Base-by-base conservation (phyloP, 2,329 filamentous ascomycete species). In the Ascochyta pisi region DNA sequence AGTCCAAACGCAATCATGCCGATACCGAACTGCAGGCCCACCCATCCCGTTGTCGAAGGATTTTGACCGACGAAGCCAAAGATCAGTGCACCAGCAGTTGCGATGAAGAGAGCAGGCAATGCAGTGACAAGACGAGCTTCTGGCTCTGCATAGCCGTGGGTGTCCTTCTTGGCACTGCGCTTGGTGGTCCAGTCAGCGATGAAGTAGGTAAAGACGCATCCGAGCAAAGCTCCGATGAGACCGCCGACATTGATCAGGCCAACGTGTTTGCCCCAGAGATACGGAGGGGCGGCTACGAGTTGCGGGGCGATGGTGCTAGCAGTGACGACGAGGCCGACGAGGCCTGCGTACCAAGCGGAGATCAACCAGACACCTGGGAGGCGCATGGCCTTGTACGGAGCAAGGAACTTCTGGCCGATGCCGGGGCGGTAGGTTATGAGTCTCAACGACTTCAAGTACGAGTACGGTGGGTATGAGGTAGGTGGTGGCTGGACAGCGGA, bases 321-420 rank as follows among this genome's bases (percentile, higher is more conserved):
- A 1, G 74, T 73, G 16, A 79, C 76, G 34, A 78, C 69, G 2
- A 73, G 70, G 15, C 75, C 77, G 7, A 79, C 73, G 1, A 79
- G 66, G 1, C 77, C 77, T 6, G 76, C 76, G 50, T 80, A 79
- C 66, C 77, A 77, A 0, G 74, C 56, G 39, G 77, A 74, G 12
- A 79, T 70, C 4, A 79, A 68, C 74, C 76, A 78, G 0, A 76
- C 75, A 31, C 77, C 77, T 4, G 77, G 78, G 22, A 78, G 69
- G 3, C 72, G 66, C 12, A 78, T 63, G 1, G 70, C 67, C 15
- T 70, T 66, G 64, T 70, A 79, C 0, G 77, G 77, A 2, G 68
- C 73, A 31, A 76, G 31, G 52, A 77, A 74, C 23, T 76, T 75
- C 6, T 61, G 54, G 7, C 67, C 37, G 3, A 78, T 45, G 10